Percentiles rank a stretch among this genome's conserved stretches.
Conservation (phyloP, 164 flowering plant genomes). For the Pachysandra terminalis region DNA sequence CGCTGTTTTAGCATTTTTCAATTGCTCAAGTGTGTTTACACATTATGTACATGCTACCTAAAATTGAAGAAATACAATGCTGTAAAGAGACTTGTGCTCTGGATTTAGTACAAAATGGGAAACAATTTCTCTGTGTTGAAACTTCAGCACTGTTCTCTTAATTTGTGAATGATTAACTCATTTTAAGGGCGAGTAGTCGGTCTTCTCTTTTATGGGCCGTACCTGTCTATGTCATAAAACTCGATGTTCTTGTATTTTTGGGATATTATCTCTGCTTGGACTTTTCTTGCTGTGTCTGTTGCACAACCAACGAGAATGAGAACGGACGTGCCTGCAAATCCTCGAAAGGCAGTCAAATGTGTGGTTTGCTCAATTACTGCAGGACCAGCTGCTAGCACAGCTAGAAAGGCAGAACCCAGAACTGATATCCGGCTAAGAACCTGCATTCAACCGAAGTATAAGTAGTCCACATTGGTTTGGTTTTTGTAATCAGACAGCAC, state of each 20-base stretch:
- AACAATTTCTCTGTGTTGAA: too few relatives aligned
- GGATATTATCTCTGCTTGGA: slow-evolving; percentile 96
- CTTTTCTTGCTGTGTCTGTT: slow-evolving; percentile 97
- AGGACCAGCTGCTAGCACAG: slow-evolving; percentile 93
- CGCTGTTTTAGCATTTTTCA: too few relatives aligned
- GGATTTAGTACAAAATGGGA: too few relatives aligned
- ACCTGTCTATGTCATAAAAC: slow-evolving; percentile 62
- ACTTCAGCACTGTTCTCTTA: too few relatives aligned
- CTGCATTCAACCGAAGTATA: slow-evolving; percentile 30
- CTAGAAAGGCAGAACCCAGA: slow-evolving; percentile 89
- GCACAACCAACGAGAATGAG: slow-evolving; percentile 99
- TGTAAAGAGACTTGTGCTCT: too few relatives aligned
- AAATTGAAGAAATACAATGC: too few relatives aligned
- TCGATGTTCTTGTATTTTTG: slow-evolving; percentile 98
- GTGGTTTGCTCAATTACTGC: slow-evolving; percentile 84
- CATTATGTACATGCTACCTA: too few relatives aligned
- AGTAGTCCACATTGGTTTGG: background rate
- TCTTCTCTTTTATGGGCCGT: slow-evolving; percentile 13
- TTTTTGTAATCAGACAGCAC: background rate
- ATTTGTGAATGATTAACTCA: too few relatives aligned
- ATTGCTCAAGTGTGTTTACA: too few relatives aligned
- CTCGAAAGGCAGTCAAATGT: slow-evolving; percentile 91
- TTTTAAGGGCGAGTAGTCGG: background rate
- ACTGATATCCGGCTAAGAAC: slow-evolving; percentile 98
- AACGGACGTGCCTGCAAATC: slow-evolving; percentile 98